A percentile compares a stretch with the other conserved stretches of the same genome.
Conservation (phyloP, 108 stramenopile species). For the Nitzschia sp. region DNA sequence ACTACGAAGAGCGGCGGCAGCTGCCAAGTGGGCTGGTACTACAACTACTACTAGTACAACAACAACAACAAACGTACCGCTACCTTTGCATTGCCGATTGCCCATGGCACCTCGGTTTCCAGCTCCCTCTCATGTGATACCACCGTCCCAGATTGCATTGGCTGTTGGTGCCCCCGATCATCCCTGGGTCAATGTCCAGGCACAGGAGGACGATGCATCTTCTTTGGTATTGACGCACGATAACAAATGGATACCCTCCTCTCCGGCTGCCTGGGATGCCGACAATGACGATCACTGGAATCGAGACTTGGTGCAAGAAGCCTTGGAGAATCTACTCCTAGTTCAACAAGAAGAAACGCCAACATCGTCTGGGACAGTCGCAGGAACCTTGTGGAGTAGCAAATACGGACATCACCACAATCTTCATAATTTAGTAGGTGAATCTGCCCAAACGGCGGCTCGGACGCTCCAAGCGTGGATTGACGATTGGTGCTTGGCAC, state of each 20-base stretch:
- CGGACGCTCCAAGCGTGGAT: constrained; percentile 49
- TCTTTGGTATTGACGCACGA: too few species aligned
- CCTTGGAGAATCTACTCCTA: constrained; percentile 6
- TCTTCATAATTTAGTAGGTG: constrained; percentile 40
- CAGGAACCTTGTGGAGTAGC: constrained; percentile 39
- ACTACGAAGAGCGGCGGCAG: constrained; percentile 24
- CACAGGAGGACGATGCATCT: too few species aligned
- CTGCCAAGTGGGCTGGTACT: neutral
- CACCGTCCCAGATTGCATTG: neutral
- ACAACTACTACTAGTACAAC: neutral
- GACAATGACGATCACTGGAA: neutral
- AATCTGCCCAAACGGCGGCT: constrained; percentile 31
- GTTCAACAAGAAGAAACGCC: neutral
- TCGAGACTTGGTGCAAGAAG: neutral
- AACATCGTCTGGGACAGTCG: neutral
- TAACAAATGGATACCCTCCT: neutral
- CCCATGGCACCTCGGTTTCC: constrained; percentile 31
- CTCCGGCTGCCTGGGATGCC: constrained; percentile 21
- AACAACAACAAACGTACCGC: too few species aligned
- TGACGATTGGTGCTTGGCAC: constrained; percentile 60
- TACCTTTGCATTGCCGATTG: neutral
- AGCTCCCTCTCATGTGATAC: constrained; percentile 8
- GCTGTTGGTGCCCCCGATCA: too few species aligned
- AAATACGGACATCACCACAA: constrained; percentile 37
- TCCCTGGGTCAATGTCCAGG: too few species aligned